A percentile compares a stretch with the other conserved stretches of the same genome.
These are phyloP conservation scores for Beauveria varroae DNA, from an alignment of 2,329 filamentous ascomycete genomes.

Conservation along the genomic window DNA sequence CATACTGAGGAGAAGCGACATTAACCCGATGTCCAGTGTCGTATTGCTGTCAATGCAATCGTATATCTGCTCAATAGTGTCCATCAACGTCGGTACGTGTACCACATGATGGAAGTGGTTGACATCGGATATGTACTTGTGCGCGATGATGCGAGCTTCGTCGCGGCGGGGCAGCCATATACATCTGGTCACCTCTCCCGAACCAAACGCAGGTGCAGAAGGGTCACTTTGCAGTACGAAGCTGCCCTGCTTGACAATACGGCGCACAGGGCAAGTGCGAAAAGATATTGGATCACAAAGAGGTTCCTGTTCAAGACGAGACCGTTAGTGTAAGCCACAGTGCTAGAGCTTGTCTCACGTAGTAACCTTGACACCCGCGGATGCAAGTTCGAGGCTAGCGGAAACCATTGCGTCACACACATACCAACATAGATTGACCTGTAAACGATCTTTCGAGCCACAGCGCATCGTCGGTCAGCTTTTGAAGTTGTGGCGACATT, in stretches of 20 bases:
- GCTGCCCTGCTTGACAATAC: slow-evolving; percentile 24
- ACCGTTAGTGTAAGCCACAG: neutral
- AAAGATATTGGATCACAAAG: slow-evolving; percentile 25
- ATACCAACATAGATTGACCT: slow-evolving; percentile 23
- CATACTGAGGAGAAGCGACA: slow-evolving; percentile 23
- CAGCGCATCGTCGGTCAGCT: slow-evolving; percentile 26
- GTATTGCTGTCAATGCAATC: slow-evolving; percentile 20
- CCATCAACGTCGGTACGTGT: slow-evolving; percentile 21
- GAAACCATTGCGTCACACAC: slow-evolving; percentile 7
- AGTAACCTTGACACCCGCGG: neutral
- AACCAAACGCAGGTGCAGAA: slow-evolving; percentile 16
- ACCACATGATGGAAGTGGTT: slow-evolving; percentile 26
- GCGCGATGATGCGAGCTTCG: slow-evolving; percentile 22
- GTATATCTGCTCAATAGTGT: slow-evolving; percentile 24
- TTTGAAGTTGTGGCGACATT: slow-evolving; percentile 25
- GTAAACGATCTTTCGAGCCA: slow-evolving; percentile 25
- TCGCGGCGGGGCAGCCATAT: slow-evolving; percentile 27
- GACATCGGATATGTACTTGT: slow-evolving; percentile 24
- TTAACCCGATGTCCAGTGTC: slow-evolving; percentile 17
- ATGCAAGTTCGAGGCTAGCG: neutral
- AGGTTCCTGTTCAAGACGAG: slow-evolving; percentile 18
- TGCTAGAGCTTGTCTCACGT: neutral
- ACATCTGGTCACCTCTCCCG: slow-evolving; percentile 23
- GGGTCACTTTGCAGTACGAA: slow-evolving; percentile 24
- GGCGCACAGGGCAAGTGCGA: slow-evolving; percentile 25